Percentiles rank a stretch among this genome's conserved stretches.
Conservation (phyloP, 805 yeast genomes). For the Lachancea sp. region DNA sequence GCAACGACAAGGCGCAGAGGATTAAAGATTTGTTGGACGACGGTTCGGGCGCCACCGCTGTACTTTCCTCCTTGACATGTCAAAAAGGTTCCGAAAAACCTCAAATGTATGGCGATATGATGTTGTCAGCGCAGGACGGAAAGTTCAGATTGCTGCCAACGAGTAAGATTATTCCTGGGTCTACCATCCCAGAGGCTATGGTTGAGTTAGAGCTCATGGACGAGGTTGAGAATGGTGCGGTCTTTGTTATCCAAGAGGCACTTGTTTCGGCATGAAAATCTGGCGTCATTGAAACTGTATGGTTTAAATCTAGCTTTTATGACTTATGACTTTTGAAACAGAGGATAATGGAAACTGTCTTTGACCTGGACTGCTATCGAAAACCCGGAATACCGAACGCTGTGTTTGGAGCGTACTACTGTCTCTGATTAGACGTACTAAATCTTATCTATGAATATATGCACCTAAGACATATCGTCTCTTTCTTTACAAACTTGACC, state of each 20-base stretch:
- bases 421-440: too few species aligned
- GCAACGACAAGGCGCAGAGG: constrained; percentile 1
- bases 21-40: constrained; percentile 11
- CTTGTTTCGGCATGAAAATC: constrained; percentile 20
- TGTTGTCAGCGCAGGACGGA: constrained; percentile 34
- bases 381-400: too few species aligned
- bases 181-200: too few species aligned
- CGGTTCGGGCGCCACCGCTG: too few species aligned
- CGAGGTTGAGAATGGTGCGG: constrained; percentile 41
- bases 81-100: constrained; percentile 19
- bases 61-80: too few species aligned
- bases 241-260: constrained; percentile 36
- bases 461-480: neutral
- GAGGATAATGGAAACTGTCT: too few species aligned
- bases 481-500: neutral
- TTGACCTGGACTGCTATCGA: too few species aligned
- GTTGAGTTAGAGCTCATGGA: constrained; percentile 17
- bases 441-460: neutral
- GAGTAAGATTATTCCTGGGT: too few species aligned
- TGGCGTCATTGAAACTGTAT: too few species aligned
- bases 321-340: too few species aligned
- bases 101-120: constrained; percentile 34
- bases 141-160: constrained; percentile 22
- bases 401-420: too few species aligned
- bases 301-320: too few species aligned